A percentile compares a stretch with the other conserved stretches of the same genome.
Evolutionary conservation across 352 stramenopile species (phyloP).

Genomic region (Phytophthora constricta): DNA sequence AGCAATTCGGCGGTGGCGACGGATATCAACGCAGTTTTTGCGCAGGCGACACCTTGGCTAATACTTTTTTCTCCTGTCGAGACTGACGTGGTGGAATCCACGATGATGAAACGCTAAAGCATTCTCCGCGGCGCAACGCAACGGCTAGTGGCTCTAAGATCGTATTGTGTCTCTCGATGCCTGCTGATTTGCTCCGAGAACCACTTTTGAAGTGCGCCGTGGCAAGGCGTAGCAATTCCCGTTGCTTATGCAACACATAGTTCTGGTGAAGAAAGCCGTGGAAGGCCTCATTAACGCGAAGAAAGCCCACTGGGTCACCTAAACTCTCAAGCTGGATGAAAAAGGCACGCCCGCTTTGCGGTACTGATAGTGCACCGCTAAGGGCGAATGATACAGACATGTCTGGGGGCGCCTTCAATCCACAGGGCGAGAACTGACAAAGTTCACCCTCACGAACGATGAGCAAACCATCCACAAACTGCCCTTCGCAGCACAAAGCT

Average conservation of each 20-base stretch:
- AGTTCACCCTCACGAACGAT: constrained; percentile 59
- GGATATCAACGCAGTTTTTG: constrained; percentile 56
- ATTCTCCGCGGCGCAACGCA: constrained; percentile 46
- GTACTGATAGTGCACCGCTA: constrained; percentile 47
- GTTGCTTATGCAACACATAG: constrained; percentile 36
- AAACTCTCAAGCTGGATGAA: constrained; percentile 62
- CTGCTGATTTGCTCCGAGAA: constrained; percentile 18
- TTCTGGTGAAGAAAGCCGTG: constrained; percentile 60
- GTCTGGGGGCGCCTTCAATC: constrained; percentile 46
- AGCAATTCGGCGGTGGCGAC: constrained; percentile 50
- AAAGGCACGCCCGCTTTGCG: constrained; percentile 46
- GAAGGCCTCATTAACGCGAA: constrained; percentile 49
- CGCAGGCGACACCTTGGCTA: constrained; percentile 40
- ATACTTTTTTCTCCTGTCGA: constrained; percentile 16
- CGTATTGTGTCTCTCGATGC: neutral
- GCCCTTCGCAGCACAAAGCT: constrained; percentile 60
- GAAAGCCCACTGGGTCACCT: constrained; percentile 55
- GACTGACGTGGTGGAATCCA: constrained; percentile 56
- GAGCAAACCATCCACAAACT: constrained; percentile 59
- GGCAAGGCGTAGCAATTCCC: constrained; percentile 22
- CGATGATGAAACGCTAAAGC: constrained; percentile 59
- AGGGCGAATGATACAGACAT: constrained; percentile 57
- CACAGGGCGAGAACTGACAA: constrained; percentile 53
- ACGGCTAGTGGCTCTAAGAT: constrained; percentile 18
- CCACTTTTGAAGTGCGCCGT: constrained; percentile 11